Evolutionary conservation across 108 stramenopile species (phyloP), one percentile per base, ranked within the genome.

Genomic region (Pseudonitzschia delicatissima): DNA sequence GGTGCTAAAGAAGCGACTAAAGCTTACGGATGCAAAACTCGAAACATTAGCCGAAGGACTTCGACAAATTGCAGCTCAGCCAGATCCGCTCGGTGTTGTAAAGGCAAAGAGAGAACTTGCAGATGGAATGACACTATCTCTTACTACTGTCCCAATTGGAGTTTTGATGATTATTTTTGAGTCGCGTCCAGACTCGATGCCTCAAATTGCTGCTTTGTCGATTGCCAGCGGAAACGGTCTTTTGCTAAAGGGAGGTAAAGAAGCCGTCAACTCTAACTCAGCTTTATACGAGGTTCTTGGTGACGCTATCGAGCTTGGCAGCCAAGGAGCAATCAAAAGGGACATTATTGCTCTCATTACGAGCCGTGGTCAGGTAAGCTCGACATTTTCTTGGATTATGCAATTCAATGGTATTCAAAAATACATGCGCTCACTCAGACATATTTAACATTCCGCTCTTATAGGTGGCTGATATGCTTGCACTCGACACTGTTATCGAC

Each of bases 141-240:
- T 90, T 34, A 91, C 84, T 25, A 96, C 97, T 5, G 89, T 91
- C 0, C 95, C 99, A 26, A 98, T 99, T 76, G 99, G 99, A 7
- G 98, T 99, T 17, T 69, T 99, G 33, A 92, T 97, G 83, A 91
- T 99, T 58, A 94, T 99, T 47, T 99, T 99, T 61, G 99, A 99
- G 69, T 89, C 90, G 25, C 76, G 99, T 40, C 99, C 99, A 28
- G 99, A 99, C 77, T 95, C 94, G 28, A 92, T 98, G 76, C 96
- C 98, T 9, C 99, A 99, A 82, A 99, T 99, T 71, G 88, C 96
- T 27, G 87, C 96, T 4, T 87, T 98, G 27, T 93, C 96, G n/a
- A 66, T 99, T 29, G 93, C 95, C 15, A 92, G 92, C 62, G 97
- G 97, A 2, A 98, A 98, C 82, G 97, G 97, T 0, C 74, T 99